Evolutionary conservation across 1,284 basidiomycete genomes (phyloP), one percentile per base, ranked within the genome.

Genomic region (Marasmius oreades): DNA sequence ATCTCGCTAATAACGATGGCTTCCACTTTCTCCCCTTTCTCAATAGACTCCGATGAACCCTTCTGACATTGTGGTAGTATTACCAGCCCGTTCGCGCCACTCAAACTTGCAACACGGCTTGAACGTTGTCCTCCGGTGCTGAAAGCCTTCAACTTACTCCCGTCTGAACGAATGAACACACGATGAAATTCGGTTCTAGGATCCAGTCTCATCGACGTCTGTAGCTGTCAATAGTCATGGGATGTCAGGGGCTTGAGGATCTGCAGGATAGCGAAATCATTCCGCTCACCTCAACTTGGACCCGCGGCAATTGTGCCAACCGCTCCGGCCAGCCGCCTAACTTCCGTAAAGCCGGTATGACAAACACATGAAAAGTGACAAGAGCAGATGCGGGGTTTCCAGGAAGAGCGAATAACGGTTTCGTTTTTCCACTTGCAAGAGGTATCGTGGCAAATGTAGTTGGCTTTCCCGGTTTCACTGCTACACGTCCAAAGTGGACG

Each of bases 341-440:
- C 61, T 75, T 81, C 58, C 93, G 75, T 53, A 95, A 70, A 5
- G 89, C 88, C 3, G 93, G 93, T 0, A 94, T 69, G 8, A 93
- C 92, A 66, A 95, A 94, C 5, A 95, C 68, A 66, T 92, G 82
- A 70, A 94, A 94, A 14, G 86, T 92, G 2, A 95, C 92, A n/a
- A 95, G 76, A 8, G 93, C 93, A 5, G 85, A 88, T 0, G 93
- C 93, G 0, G 93, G 93, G 67, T 95, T 95, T 1, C 93, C 93
- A 0, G 93, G 93, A 1, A 95, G 78, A 0, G 91, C 92, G 65
- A 95, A 95, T 3, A 93, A 65, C 4, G 86, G 82, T 61, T 85
- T 88, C n/a, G 60, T 61, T 22, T 64, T 67, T 26, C 61, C 70
- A 48, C 33, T 63, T 39, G 46, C 22, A 23, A 53, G 65, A 0